A percentile compares a stretch with the other conserved stretches of the same genome.
These are phyloP conservation scores for Dunaliella primolecta DNA, from an alignment of 139 green algal genomes.

Conservation along the genomic window DNA sequence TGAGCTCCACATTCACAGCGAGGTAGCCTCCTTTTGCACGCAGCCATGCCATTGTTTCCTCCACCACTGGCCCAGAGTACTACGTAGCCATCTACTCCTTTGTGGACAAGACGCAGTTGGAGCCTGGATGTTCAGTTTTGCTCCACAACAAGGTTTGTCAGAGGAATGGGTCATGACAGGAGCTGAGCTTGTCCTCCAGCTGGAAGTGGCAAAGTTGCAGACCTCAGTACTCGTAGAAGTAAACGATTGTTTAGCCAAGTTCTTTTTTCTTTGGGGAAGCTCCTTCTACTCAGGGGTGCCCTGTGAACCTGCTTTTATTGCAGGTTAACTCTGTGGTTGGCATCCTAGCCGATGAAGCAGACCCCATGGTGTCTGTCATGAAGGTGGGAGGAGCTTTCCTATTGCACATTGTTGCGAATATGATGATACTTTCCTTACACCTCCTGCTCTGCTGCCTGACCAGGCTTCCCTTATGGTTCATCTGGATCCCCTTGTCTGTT, in stretches of 20 bases:
- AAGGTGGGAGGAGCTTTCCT: constrained; percentile 87
- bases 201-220: too few species aligned
- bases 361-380: constrained; percentile 99
- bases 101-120: constrained; percentile 97
- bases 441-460: not conserved
- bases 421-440: not conserved
- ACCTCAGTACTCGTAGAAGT: too few species aligned
- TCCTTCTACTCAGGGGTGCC: too few species aligned
- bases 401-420: not conserved
- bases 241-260: too few species aligned
- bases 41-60: constrained; percentile 94
- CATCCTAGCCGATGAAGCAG: constrained; percentile 94
- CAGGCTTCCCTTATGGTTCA: too few species aligned
- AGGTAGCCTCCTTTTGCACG: too few species aligned
- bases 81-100: constrained; percentile 98
- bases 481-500: too few species aligned
- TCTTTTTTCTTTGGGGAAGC: too few species aligned
- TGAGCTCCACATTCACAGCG: too few species aligned
- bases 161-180: not conserved
- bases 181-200: too few species aligned
- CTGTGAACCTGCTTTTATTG: too few species aligned
- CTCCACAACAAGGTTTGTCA: constrained; percentile 92
- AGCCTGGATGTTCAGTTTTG: constrained; percentile 95
- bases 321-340: constrained; percentile 93
- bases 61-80: constrained; percentile 95